These are phyloP conservation scores for Aeschynomene evenia DNA, from an alignment of 306 rosid genomes.

Conservation along the genomic window DNA sequence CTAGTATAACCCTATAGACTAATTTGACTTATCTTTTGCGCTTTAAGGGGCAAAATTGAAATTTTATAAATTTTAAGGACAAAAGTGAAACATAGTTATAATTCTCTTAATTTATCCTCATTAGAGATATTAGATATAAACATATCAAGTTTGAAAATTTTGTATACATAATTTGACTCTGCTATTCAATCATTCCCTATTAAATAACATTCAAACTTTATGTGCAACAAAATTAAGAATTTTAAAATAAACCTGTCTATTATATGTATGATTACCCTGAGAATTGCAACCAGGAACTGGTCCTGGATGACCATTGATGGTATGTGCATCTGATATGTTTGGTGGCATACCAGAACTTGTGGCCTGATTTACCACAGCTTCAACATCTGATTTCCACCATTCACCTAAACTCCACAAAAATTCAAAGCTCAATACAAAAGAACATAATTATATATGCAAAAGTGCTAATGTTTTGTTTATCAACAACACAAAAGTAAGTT, in stretches of 20 bases:
- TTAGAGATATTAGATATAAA: too few relatives aligned
- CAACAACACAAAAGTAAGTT: background rate
- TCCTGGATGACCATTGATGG: constrained; percentile 67
- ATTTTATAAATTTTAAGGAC: too few relatives aligned
- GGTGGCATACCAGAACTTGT: constrained; percentile 55
- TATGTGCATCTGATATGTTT: constrained; percentile 68
- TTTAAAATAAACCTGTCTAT: background rate
- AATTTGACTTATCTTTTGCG: too few relatives aligned
- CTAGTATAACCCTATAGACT: too few relatives aligned
- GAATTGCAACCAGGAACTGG: constrained; percentile 59
- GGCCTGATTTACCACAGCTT: constrained; percentile 55
- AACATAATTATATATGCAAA: background rate
- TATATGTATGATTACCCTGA: constrained; percentile 46
- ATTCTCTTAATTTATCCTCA: too few relatives aligned
- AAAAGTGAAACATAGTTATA: too few relatives aligned
- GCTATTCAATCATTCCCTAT: too few relatives aligned
- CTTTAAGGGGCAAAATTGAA: too few relatives aligned
- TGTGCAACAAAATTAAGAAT: too few relatives aligned
- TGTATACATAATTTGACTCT: too few relatives aligned
- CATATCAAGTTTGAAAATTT: too few relatives aligned
- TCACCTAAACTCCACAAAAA: constrained; percentile 44
- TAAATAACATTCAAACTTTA: too few relatives aligned
- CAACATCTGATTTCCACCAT: constrained; percentile 88
- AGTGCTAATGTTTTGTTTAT: constrained; percentile 13
- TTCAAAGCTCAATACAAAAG: background rate